phyloP scores from a whole-genome alignment of 768 basidiomycete genomes.

The Boletus subcaerulescens region DNA sequence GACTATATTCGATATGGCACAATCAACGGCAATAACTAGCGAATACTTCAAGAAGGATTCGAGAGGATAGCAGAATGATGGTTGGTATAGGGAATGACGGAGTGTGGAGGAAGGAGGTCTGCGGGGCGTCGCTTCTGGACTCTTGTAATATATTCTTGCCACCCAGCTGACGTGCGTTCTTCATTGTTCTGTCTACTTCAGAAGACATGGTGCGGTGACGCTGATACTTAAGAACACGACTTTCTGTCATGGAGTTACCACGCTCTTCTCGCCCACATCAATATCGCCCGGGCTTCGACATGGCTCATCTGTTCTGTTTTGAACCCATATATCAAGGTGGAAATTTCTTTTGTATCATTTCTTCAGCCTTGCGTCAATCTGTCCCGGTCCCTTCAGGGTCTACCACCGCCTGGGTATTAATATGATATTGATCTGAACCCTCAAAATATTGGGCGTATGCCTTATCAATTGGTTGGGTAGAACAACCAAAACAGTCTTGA shows the following conservation, averaged over 20 bases:
- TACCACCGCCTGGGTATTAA: not conserved
- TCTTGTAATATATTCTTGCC: constrained; percentile 29
- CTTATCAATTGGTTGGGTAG: not conserved
- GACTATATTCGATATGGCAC: constrained; percentile 80
- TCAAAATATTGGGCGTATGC: not conserved
- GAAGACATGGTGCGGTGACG: constrained; percentile 8
- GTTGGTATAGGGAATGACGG: not conserved
- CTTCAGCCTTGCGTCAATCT: not conserved
- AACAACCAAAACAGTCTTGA: not conserved
- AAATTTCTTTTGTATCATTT: not conserved
- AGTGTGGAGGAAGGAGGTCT: constrained; percentile 6
- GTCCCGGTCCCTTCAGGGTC: constrained; percentile 1
- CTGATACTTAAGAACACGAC: constrained; percentile 8
- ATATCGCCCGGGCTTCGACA: not conserved
- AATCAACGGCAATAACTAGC: constrained; percentile 84
- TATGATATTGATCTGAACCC: not conserved
- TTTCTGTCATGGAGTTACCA: constrained; percentile 6
- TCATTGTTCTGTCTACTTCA: constrained; percentile 11
- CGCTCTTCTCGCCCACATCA: not conserved
- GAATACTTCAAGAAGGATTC: constrained; percentile 68
- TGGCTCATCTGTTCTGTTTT: not conserved
- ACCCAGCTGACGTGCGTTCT: constrained; percentile 25
- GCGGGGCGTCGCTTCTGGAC: constrained; percentile 19
- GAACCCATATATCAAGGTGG: not conserved
- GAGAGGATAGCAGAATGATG: constrained; percentile 28